Evolutionary conservation across 805 yeast genomes (phyloP), one percentile per base, ranked within the genome.

Genomic region (Wickerhamomyces canadensis): DNA sequence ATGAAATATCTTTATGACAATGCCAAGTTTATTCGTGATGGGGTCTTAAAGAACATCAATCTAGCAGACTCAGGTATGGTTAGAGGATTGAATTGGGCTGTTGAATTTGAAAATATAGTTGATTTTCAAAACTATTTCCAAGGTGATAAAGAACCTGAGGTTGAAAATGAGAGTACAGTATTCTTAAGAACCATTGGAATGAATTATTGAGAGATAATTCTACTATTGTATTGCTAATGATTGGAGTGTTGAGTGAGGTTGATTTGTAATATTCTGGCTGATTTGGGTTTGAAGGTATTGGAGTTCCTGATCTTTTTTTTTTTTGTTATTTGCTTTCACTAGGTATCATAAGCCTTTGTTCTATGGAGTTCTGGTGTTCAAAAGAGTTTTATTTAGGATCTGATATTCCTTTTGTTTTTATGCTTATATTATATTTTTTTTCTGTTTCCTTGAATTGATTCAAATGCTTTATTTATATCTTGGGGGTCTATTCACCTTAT

Each of bases 1-100:
- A 55, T 66, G 46, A 52, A 57, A 52, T 38, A 56, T 36, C 66
- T 58, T 14, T 32, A 42, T 10, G 32, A 38, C 6, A 39, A 50
- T 10, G 33, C 61, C 7, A 40, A 42, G 5, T 42, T 59, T 3
- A 34, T 50, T 13, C 30, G 47, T 5, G 41, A 35, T 17, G 39
- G 40, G 3, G 22, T 9, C 2, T 35, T 52, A n/a, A 8, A 34
- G 14, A 22, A 38, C 17, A 40, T 74, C 10, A 70, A 74, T 45
- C 60, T 74, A 30, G 50, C 63, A 3, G 63, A 70, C 38, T 65
- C 76, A 1, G 80, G 80, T 0, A 71, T 74, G 77, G 56, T 58
- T 25, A 64, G 65, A 40, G 57, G 60, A 23, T 55, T 68, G n/a
- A 63, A 54, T 15, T 74, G 80, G 80, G 77, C 63, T 0, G 44